These are phyloP conservation scores for Cladophialophora psammophila DNA, from an alignment of 2,329 filamentous ascomycete genomes.

Conservation along the genomic window DNA sequence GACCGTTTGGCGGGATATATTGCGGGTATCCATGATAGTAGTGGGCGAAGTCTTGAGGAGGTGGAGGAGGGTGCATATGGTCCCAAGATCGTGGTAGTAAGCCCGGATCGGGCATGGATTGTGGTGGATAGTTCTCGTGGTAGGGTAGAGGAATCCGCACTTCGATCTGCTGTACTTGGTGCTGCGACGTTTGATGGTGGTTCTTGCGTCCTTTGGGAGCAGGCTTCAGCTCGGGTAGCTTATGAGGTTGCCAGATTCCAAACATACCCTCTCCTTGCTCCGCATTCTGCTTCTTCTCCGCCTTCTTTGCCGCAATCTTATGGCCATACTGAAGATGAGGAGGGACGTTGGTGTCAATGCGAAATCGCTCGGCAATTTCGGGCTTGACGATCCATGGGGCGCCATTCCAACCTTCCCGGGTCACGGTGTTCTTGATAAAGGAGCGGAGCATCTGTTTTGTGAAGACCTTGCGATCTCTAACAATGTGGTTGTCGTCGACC, in stretches of 20 bases:
- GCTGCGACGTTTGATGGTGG: constrained; percentile 27
- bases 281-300: constrained; percentile 68
- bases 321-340: constrained; percentile 81
- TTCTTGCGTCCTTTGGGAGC: constrained; percentile 66
- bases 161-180: constrained; percentile 14
- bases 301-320: constrained; percentile 78
- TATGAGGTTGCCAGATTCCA: constrained; percentile 58
- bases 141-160: constrained; percentile 60
- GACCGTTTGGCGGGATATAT: constrained; percentile 43
- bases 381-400: constrained; percentile 95
- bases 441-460: constrained; percentile 92
- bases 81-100: constrained; percentile 43
- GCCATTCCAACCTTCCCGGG: constrained; percentile 90
- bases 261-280: constrained; percentile 56
- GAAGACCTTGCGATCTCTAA: constrained; percentile 87
- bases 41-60: constrained; percentile 15
- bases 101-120: constrained; percentile 53
- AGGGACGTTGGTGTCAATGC: constrained; percentile 87
- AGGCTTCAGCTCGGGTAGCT: constrained; percentile 76
- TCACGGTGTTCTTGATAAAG: constrained; percentile 95
- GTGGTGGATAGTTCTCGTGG: constrained; percentile 59
- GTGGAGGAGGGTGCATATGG: constrained; percentile 32
- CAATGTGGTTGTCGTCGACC: constrained; percentile 82
- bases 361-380: constrained; percentile 80
- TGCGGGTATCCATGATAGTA: constrained; percentile 31